Base-by-base conservation (phyloP, 345 rosid species). In the Aethionema arabicum region DNA sequence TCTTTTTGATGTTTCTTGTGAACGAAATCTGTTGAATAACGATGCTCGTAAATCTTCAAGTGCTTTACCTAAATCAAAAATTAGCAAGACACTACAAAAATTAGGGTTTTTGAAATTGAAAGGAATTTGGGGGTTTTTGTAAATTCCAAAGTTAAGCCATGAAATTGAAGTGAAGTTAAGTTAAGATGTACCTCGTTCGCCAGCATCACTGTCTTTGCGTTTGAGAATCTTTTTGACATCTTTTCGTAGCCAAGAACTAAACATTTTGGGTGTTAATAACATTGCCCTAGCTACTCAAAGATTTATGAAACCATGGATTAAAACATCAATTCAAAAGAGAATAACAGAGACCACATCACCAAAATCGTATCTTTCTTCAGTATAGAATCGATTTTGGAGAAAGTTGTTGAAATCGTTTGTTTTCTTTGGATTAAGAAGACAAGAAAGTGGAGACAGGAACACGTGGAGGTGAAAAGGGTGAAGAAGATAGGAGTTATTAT, bases 201-300 rank as follows among this genome's bases (percentile, higher is more conserved):
- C 97, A 62, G 88, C 97, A 77, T 90, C 95, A 70, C 95, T 87
- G 65, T 83, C 97, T 77, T 90, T 90, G 64, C 95, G 90, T 78
- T 90, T 85, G 58, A 87, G 84, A 46, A 90, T 80, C 85, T 85
- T 90, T 80, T 81, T 82, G 37, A 66, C 95, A 78, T 87, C 87
- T 71, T 80, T 83, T 11, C 79, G 65, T 3, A 78, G 62, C 71
- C 77, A 53, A 7, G 77, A 69, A 66, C 47, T 65, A 68, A 78
- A 33, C 70, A 78, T 75, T 50, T 72, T 74, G 21, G 77, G 72
- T 31, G 77, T 68, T 9, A 63, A 21, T 53, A 64, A 37, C 76
- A 67, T 66, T 66, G 8, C 35, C 5, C 45, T 6, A 5, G 7
- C 47, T 59, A 9, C 8, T 9, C 33, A 9, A 44, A 32, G 46